Conservation (phyloP, 345 rosid genomes). For the Aquilaria yunnanensis region DNA sequence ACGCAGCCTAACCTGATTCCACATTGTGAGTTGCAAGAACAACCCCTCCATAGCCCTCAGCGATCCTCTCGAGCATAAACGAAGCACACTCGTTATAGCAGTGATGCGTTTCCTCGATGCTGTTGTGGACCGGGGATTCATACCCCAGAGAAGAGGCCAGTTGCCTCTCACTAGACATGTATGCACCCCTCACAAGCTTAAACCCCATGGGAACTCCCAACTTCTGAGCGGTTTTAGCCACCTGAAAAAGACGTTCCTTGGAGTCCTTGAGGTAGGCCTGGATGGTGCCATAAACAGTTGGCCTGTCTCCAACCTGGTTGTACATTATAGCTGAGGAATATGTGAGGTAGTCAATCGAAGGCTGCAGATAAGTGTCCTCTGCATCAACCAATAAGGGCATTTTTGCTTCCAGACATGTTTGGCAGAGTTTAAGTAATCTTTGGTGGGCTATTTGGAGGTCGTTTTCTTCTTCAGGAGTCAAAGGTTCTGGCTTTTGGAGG, state of each 20-base stretch:
- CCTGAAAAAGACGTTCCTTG: conserved; percentile 49
- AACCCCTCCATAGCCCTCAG: conserved; percentile 48
- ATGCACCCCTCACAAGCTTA: conserved; percentile 88
- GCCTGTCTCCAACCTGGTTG: conserved; percentile 36
- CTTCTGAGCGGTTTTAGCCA: conserved; percentile 44
- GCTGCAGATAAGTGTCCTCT: conserved; percentile 75
- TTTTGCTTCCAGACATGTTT: conserved; percentile 41
- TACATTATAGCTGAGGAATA: conserved; percentile 44
- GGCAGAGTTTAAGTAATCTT: conserved; percentile 52
- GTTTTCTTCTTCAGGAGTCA: conserved; percentile 51
- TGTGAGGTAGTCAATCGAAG: conserved; percentile 80
- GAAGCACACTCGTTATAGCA: conserved; percentile 77
- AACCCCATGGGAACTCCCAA: conserved; percentile 62
- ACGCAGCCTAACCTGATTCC: conserved; percentile 47
- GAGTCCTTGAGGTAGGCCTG: conserved; percentile 88
- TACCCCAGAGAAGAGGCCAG: conserved; percentile 60
- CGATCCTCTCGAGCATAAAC: conserved; percentile 56
- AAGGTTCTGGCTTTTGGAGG: conserved; percentile 44
- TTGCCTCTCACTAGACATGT: conserved; percentile 62
- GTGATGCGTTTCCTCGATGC: conserved; percentile 59
- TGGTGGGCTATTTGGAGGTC: conserved; percentile 45
- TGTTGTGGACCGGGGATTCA: conserved; percentile 71
- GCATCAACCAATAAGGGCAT: conserved; percentile 64
- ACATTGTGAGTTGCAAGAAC: conserved; percentile 90
- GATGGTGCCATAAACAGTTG: conserved; percentile 60